Percentiles rank a stretch among this genome's conserved stretches.
Conservation (phyloP, 352 stramenopile genomes). For the Discostella stelligera region DNA sequence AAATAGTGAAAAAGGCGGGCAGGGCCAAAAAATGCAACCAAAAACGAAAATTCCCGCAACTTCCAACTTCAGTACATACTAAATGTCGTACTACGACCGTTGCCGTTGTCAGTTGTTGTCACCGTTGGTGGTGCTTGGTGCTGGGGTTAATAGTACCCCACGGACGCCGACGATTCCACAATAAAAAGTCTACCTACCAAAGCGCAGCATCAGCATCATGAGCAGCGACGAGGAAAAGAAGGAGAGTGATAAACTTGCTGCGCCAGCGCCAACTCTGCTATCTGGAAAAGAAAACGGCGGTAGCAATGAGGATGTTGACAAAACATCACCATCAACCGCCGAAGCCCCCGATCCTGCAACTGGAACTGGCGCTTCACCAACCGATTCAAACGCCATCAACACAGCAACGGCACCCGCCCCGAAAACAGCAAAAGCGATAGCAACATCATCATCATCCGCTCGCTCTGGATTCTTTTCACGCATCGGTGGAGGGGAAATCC, state of each 20-base stretch:
- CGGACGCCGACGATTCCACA: too few species aligned
- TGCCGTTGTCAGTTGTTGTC: too few species aligned
- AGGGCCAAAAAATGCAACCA: too few species aligned
- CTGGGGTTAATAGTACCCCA: too few species aligned
- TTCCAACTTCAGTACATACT: too few species aligned
- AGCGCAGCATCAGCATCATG: too few species aligned
- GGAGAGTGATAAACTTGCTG: not conserved
- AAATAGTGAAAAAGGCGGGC: too few species aligned
- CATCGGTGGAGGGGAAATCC: slow-evolving; percentile 7
- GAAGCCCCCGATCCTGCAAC: not conserved
- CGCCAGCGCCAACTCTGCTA: not conserved
- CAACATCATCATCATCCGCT: not conserved
- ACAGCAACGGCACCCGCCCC: not conserved
- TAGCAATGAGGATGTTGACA: not conserved
- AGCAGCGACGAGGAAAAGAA: not conserved
- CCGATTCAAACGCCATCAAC: not conserved
- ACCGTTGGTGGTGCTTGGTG: too few species aligned
- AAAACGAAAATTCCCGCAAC: too few species aligned
- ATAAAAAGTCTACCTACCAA: too few species aligned
- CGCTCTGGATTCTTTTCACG: slow-evolving; percentile 34
- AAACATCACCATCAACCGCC: not conserved
- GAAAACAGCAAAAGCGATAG: not conserved
- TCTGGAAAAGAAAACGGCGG: not conserved
- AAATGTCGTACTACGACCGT: too few species aligned
- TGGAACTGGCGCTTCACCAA: not conserved